Evolutionary conservation across 1,284 basidiomycete species (phyloP), one percentile per base, ranked within the genome.

Genomic region (Naganishia sp.): DNA sequence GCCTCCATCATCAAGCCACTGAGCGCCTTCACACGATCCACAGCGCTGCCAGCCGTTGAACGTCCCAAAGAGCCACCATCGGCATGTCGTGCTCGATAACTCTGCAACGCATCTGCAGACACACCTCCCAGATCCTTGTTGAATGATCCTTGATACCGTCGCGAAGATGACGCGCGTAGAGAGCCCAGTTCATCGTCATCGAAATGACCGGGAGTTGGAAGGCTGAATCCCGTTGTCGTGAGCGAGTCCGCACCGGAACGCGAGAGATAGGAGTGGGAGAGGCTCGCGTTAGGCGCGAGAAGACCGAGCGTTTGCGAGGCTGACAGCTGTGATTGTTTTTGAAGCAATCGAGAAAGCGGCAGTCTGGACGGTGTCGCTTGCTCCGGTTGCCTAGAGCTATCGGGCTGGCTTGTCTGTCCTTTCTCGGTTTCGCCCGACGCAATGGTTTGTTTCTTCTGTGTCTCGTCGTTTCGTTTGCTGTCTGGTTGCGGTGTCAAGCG

Each of bases 291-390:
- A 25, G 57, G 57, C 18, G 57, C 57, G 18, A 61, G 57, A 16
- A 61, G 46, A 39, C 57, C 57, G 33, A 61, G 57, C 25, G 57
- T 42, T 25, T 61, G 57, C n/a, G 57, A 61, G 21, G 57, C 43
- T 23, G 57, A 61, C 1, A 61, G 36, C 25, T 61, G 46, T 1
- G 57, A 50, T 43, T 61, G 57, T 23, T 46, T 61, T 16, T 61
- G 57, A 21, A 61, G 57, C 15, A 61, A 36, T 43, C 48, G 33
- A 11, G 57, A 61, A 15, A 61, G 57, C n/a, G 57, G 57, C 33
- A 61, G 33, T 21, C n/a, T 28, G 15, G 48, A 61, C 0, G 57
- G 49, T 21, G 57, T 3, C 25, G 57, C 18, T 50, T 49, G 48
- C 15, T 44, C 57, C 5, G n/a, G 10, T 43, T 61, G 31, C 18